These are phyloP conservation scores for Pseudoturritis turrita DNA, from an alignment of 345 rosid genomes.

Conservation along the genomic window DNA sequence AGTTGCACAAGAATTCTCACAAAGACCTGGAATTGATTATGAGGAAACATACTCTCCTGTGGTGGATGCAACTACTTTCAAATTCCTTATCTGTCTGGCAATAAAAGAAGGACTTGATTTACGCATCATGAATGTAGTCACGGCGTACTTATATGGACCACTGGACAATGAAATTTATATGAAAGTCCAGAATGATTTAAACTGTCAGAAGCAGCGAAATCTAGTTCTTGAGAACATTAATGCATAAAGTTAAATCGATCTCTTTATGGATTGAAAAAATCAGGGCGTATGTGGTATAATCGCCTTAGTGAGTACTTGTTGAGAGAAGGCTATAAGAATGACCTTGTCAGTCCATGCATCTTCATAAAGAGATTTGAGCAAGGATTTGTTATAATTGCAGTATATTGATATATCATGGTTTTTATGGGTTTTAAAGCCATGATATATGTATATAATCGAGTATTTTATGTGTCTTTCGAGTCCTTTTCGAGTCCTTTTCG, in stretches of 20 bases:
- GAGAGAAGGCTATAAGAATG: not conserved
- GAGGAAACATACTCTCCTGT: too few species aligned
- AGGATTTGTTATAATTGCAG: too few species aligned
- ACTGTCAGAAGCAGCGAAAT: not conserved
- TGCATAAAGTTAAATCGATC: not conserved
- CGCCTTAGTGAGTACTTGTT: not conserved
- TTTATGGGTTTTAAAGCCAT: too few species aligned
- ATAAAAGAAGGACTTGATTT: not conserved
- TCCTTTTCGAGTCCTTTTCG: too few species aligned
- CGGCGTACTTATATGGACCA: not conserved
- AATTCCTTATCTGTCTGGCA: not conserved
- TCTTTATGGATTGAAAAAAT: not conserved
- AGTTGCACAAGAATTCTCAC: too few species aligned
- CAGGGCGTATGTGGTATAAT: not conserved
- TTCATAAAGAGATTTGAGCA: too few species aligned
- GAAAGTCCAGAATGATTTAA: not conserved
- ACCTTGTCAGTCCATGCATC: too few species aligned
- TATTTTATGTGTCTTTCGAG: too few species aligned
- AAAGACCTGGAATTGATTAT: too few species aligned
- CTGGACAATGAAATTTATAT: not conserved
- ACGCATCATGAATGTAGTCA: not conserved
- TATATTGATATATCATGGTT: too few species aligned
- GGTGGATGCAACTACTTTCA: too few species aligned
- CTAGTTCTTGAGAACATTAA: not conserved
- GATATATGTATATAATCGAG: too few species aligned